These are phyloP conservation scores for Solanum corneliomulleri DNA, from an alignment of 257 asterid species.

Conservation along the genomic window DNA sequence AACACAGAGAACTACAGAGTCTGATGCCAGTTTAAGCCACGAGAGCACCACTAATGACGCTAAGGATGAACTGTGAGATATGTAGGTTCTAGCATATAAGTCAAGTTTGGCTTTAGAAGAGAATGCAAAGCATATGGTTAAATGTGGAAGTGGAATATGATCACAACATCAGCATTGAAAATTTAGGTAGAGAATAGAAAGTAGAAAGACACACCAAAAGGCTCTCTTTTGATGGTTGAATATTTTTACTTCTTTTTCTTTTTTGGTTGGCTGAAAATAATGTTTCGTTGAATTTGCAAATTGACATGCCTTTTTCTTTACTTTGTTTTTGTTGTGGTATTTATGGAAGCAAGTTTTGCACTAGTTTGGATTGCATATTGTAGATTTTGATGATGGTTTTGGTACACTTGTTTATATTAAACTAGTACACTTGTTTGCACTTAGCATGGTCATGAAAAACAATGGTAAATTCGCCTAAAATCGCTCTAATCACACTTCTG, in stretches of 20 bases:
- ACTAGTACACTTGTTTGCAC: too few relatives aligned
- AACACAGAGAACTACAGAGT: constrained; percentile 8
- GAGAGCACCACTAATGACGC: constrained; percentile 20
- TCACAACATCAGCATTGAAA: not conserved
- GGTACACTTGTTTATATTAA: not conserved
- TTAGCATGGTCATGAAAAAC: too few relatives aligned
- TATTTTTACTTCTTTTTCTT: not conserved
- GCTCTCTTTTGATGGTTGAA: not conserved
- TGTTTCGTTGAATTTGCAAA: not conserved
- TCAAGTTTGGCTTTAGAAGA: not conserved
- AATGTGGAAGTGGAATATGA: not conserved
- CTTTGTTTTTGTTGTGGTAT: not conserved
- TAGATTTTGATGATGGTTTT: not conserved
- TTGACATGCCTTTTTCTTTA: not conserved
- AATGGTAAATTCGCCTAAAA: too few relatives aligned
- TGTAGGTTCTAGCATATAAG: not conserved
- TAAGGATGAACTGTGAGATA: constrained; percentile 63
- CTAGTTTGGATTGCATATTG: not conserved
- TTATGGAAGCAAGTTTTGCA: not conserved
- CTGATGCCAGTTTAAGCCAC: constrained; percentile 7
- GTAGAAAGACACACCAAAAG: not conserved
- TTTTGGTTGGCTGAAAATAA: not conserved
- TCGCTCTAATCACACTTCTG: too few relatives aligned
- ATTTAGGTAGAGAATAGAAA: not conserved
- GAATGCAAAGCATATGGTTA: not conserved